Conservation (phyloP, 352 stramenopile species). For the Phytophthora boehmeriae region DNA sequence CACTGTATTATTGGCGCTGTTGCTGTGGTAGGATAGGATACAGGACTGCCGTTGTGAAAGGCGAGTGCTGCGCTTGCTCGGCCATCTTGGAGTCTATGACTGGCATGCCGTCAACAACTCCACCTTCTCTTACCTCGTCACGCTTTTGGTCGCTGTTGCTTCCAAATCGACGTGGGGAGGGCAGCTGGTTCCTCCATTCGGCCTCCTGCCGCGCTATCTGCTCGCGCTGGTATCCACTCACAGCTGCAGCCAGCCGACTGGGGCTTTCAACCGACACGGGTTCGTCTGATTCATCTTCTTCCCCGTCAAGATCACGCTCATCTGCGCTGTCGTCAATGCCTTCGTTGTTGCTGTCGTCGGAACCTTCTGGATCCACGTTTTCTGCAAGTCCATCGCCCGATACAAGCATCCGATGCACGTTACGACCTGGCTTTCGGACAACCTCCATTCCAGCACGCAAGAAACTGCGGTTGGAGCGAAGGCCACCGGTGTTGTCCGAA, state of each 20-base stretch:
- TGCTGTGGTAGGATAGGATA: conserved; percentile 61
- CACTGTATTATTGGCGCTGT: conserved; percentile 12
- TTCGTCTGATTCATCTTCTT: neutral
- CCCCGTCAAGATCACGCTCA: neutral
- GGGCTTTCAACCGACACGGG: conserved; percentile 1
- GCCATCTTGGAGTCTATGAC: conserved; percentile 32
- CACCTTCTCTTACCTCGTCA: conserved; percentile 30
- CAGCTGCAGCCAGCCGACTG: conserved; percentile 23
- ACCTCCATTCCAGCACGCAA: conserved; percentile 69
- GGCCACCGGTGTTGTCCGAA: conserved; percentile 11
- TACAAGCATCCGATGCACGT: conserved; percentile 18
- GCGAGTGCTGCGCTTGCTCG: conserved; percentile 32
- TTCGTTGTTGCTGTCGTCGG: conserved; percentile 21
- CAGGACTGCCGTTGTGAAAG: conserved; percentile 60
- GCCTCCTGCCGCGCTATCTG: conserved; percentile 15
- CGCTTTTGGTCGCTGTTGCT: conserved; percentile 35
- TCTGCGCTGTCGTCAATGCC: conserved; percentile 14
- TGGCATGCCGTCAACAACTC: conserved; percentile 8
- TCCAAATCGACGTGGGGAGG: conserved; percentile 6
- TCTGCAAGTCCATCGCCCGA: conserved; percentile 21
- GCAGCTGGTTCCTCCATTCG: conserved; percentile 2
- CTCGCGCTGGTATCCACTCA: conserved; percentile 29
- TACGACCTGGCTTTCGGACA: conserved; percentile 34
- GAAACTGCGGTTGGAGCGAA: conserved; percentile 58
- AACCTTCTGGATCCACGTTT: conserved; percentile 14